Evolutionary conservation across 1,284 basidiomycete genomes (phyloP).

Genomic region (Cutaneotrichosporon mucoides): DNA sequence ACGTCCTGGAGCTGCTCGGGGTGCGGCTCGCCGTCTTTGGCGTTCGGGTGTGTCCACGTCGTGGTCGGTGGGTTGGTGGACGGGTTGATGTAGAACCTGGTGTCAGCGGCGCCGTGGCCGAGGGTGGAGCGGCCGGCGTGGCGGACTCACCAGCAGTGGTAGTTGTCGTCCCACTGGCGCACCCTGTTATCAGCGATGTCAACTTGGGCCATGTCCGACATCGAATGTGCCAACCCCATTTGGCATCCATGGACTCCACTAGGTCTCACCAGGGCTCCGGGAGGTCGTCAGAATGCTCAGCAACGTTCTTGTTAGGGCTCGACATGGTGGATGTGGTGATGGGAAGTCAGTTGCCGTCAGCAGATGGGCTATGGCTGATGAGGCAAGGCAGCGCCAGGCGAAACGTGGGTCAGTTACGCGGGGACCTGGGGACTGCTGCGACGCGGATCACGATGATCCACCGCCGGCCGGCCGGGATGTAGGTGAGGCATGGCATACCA

Average conservation of each 20-base stretch:
- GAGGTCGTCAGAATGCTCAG: constrained; percentile 14
- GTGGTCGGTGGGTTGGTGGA: constrained; percentile 35
- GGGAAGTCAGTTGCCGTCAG: not conserved
- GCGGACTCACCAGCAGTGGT: constrained; percentile 3
- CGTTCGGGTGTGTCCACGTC: constrained; percentile 35
- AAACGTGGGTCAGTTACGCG: too few relatives aligned
- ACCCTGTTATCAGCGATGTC: constrained; percentile 7
- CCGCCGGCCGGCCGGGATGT: too few relatives aligned
- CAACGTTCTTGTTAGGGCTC: not conserved
- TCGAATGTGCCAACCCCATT: too few relatives aligned
- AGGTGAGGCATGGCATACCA: too few relatives aligned
- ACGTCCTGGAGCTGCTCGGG: constrained; percentile 32
- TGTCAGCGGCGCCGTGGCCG: constrained; percentile 5
- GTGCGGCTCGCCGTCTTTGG: constrained; percentile 26
- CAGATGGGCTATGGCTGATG: too few relatives aligned
- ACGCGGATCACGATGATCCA: too few relatives aligned
- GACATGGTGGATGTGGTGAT: not conserved
- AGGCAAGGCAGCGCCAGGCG: too few relatives aligned
- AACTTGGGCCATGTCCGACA: too few relatives aligned
- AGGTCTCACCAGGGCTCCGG: constrained; percentile 12
- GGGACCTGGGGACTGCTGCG: too few relatives aligned
- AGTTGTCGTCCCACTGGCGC: constrained; percentile 31
- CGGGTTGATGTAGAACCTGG: constrained; percentile 32
- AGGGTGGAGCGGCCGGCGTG: too few relatives aligned
- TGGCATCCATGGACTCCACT: too few relatives aligned